Percentiles rank a stretch among this genome's conserved stretches.
Conservation (phyloP, 805 yeast species). For the Tetrapisispora fleetii region DNA sequence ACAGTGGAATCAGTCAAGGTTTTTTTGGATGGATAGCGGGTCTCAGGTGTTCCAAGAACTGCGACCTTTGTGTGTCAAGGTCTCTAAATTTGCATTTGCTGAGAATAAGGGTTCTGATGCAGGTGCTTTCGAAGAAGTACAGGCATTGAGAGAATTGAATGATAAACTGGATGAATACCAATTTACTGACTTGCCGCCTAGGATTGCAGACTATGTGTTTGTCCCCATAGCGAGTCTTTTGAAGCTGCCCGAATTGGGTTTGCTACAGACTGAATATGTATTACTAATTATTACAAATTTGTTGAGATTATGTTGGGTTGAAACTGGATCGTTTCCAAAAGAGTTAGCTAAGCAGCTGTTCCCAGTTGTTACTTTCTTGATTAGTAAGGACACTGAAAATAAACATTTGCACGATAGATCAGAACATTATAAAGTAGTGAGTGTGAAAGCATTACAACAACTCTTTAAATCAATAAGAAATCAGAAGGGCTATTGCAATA, state of each 20-base stretch:
- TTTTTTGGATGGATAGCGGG: background rate
- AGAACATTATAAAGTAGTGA: conserved; percentile 31
- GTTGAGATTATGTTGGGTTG: conserved; percentile 40
- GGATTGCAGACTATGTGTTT: conserved; percentile 52
- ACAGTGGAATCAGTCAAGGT: background rate
- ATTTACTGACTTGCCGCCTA: conserved; percentile 25
- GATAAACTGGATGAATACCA: conserved; percentile 9
- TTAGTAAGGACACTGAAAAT: conserved; percentile 27
- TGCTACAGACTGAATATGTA: conserved; percentile 36
- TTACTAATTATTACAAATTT: conserved; percentile 37
- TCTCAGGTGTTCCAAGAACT: conserved; percentile 23
- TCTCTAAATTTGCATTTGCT: conserved; percentile 37
- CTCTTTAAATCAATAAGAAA: conserved; percentile 28
- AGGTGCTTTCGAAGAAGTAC: conserved; percentile 24
- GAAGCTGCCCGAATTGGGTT: conserved; percentile 38
- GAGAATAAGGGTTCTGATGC: conserved; percentile 29
- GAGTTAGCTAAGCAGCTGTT: conserved; percentile 37
- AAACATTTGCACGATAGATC: conserved; percentile 21
- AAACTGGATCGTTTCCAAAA: conserved; percentile 28
- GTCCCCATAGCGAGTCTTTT: conserved; percentile 49
- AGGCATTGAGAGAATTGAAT: conserved; percentile 30
- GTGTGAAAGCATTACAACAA: conserved; percentile 25
- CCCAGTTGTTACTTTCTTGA: conserved; percentile 37
- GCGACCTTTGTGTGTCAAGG: conserved; percentile 35
- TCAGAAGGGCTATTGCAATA: conserved; percentile 14